Base-by-base conservation (phyloP, 345 rosid genomes). In the Arabidopsis arenosa region DNA sequence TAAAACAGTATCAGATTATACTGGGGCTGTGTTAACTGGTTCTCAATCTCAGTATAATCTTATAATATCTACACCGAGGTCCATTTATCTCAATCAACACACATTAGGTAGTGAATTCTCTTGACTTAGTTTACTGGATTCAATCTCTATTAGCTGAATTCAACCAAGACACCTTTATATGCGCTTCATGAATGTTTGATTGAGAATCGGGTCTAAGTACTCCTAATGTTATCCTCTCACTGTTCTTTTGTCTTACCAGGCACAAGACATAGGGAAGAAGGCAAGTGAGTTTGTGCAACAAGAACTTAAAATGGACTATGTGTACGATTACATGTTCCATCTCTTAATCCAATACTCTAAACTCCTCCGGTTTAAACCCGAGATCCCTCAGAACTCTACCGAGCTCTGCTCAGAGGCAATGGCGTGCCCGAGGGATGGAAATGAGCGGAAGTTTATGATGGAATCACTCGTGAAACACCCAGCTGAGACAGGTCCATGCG, bases 301-400 rank as follows among this genome's bases (percentile, higher is more conserved):
- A 55, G 87, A 88, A 1, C 73, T 89, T 80, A 86, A 81, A 79
- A 84, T 89, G 82, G 93, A 89, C 63, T 81, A 73, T 17, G 93
- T 89, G 28, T 89, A 91, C 41, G 93, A 91, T 55, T 91, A 91
- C 85, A 88, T 91, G 93, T 85, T 68, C 73, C 97, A 89, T 91
- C 91, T 89, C 30, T 68, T 89, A 72, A 87, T 28, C 3, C 86
- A 87, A 79, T 91, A 89, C 41, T 84, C 93, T 2, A 89, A 85
- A 84, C 91, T 89, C 39, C 73, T 91, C 83, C 85, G 78, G 47
- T 89, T 76, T 74, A 83, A 85, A 80, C 95, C 97, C 0, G 67
- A 63, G 28, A 41, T 86, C 35, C 87, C 95, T 11, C 33, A 35
- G 60, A 71, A 82, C 15, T 85, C 90, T 0, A 65, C 75, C 0